These are phyloP conservation scores for Sequoiadendron giganteum DNA, from an alignment of 75 land plant species.

Conservation along the genomic window DNA sequence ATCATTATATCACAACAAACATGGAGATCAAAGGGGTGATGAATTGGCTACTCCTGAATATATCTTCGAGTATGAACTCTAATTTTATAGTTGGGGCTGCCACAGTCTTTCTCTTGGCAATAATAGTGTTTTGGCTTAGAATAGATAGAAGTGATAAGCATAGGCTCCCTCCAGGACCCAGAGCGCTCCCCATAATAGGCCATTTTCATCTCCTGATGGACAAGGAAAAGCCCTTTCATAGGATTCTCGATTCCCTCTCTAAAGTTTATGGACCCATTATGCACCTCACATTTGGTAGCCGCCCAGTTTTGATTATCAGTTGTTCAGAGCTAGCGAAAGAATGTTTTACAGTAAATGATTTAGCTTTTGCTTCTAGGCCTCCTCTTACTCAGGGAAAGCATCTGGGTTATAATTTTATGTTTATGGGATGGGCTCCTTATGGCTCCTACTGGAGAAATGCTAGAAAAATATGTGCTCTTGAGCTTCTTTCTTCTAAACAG, in stretches of 20 bases:
- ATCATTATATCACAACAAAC: not conserved
- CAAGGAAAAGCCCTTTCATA: not conserved
- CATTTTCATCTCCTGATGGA: not conserved
- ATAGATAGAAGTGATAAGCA: not conserved
- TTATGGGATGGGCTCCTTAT: conserved; percentile 35
- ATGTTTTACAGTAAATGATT: conserved; percentile 23
- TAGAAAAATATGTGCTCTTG: conserved; percentile 23
- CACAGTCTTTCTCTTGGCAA: not conserved
- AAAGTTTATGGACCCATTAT: not conserved
- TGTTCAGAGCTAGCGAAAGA: not conserved
- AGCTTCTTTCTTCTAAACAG: conserved; percentile 27
- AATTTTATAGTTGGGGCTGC: not conserved
- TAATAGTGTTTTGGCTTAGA: not conserved
- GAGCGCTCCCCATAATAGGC: not conserved
- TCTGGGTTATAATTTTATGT: conserved; percentile 23
- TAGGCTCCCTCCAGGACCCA: not conserved
- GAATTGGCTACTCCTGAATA: not conserved
- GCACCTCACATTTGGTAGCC: not conserved
- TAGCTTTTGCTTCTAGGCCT: conserved; percentile 20
- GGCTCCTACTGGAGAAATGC: conserved; percentile 35
- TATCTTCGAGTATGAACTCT: not conserved
- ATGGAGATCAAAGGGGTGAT: not conserved
- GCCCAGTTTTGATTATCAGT: not conserved
- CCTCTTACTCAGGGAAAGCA: conserved; percentile 12
- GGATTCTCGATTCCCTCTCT: not conserved